Base-by-base conservation (phyloP, 2,329 filamentous ascomycete genomes). In the Didymella pomorum region DNA sequence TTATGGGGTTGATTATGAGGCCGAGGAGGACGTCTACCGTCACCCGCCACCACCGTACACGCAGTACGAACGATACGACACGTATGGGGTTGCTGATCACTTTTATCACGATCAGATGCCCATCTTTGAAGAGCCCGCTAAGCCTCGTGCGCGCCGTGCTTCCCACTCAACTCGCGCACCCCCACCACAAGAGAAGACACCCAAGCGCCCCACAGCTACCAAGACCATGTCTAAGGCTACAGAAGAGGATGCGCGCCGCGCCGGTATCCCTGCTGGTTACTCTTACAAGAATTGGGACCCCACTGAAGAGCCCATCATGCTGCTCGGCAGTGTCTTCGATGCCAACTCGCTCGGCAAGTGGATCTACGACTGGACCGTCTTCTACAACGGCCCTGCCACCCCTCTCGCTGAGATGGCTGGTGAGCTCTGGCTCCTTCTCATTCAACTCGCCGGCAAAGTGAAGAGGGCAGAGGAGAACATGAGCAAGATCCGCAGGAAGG, bases 291-390 rank as follows among this genome's bases (percentile, higher is more conserved):
- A 98, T 82, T 98, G 95, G 95, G 95, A 99, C 76, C 94, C 94
- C 0, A 88, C 87, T 26, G 94, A 98, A 81, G 88, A 93, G 68
- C 95, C 95, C 50, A 97, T 99, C 75, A 89, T 97, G 74, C 86
- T 99, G 25, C 85, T 98, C 21, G 95, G 95, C 49, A 96, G 92
- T 74, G 95, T 98, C 56, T 98, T 98, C 73, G 95, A 98, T 75
- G 92, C 94, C 73, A 97, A 98, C 84, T 97, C 92, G 25, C 85
- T 99, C 28, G 95, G 95, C 72, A 97, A 97, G 80, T 99, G 95
- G 95, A 96, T 99, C 73, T 99, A 97, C 79, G 95, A 98, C 83
- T 99, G 95, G 95, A 97, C 95, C 18, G 92, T 97, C 64, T 97
- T 92, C 81, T 89, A 90, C 76, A 89, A 96, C 67, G 92, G 92